Conservation (phyloP, 805 yeast genomes). For the Hanseniaspora clermontiae region DNA sequence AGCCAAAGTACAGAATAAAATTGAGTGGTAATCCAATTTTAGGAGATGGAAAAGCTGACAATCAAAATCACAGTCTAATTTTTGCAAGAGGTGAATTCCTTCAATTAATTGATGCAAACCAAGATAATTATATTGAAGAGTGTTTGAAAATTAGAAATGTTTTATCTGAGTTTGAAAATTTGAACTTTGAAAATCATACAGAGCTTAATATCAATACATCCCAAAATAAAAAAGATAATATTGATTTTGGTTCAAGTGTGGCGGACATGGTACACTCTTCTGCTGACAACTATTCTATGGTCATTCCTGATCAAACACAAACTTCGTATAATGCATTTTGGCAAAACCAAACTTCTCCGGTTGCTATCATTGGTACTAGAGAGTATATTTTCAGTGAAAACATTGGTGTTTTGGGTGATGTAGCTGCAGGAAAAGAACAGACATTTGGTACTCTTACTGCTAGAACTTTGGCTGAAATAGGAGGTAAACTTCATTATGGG, state of each 20-base stretch:
- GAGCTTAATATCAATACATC: slow-evolving; percentile 49
- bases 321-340: slow-evolving; percentile 29
- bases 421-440: slow-evolving; percentile 85
- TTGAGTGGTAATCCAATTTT: slow-evolving; percentile 74
- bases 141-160: slow-evolving; percentile 73
- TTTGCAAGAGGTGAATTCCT: slow-evolving; percentile 77
- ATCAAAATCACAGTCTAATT: slow-evolving; percentile 68
- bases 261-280: not conserved
- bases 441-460: slow-evolving; percentile 78
- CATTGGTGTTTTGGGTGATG: slow-evolving; percentile 75
- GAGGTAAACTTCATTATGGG: slow-evolving; percentile 79
- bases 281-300: not conserved
- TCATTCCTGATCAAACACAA: slow-evolving; percentile 21
- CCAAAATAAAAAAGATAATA: slow-evolving; percentile 24
- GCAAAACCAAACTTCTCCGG: slow-evolving; percentile 48
- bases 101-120: slow-evolving; percentile 76
- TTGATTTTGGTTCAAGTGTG: not conserved
- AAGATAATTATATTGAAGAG: slow-evolving; percentile 75
- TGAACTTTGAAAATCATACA: slow-evolving; percentile 68
- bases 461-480: slow-evolving; percentile 70
- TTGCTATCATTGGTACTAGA: slow-evolving; percentile 78
- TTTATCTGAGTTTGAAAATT: slow-evolving; percentile 71
- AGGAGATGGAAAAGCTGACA: slow-evolving; percentile 84
- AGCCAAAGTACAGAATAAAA: slow-evolving; percentile 64
- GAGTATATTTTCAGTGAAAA: slow-evolving; percentile 79